These are phyloP conservation scores for Escallonia rubra DNA, from an alignment of 129 eudicot species.

Conservation along the genomic window DNA sequence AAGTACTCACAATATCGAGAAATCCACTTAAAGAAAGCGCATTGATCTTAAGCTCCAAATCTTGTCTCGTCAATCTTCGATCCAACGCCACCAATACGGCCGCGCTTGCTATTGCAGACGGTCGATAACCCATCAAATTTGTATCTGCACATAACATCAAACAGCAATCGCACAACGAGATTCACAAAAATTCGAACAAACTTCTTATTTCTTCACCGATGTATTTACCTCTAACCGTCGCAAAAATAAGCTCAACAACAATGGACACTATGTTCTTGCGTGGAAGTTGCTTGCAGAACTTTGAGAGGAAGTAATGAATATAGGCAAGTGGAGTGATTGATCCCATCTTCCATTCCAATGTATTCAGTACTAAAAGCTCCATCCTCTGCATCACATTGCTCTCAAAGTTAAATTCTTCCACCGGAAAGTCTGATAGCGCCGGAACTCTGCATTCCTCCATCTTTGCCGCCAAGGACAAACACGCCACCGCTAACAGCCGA, in stretches of 20 bases:
- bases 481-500: constrained; percentile 46
- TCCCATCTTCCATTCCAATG: constrained; percentile 61
- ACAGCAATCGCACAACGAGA: constrained; percentile 1
- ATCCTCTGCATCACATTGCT: constrained; percentile 37
- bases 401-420: constrained; percentile 28
- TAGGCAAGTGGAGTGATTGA: constrained; percentile 55
- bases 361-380: constrained; percentile 59
- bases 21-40: constrained; percentile 16
- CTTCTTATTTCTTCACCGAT: neutral
- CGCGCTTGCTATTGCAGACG: constrained; percentile 56
- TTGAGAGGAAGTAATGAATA: constrained; percentile 33
- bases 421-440: constrained; percentile 20
- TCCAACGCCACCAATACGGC: constrained; percentile 53
- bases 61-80: constrained; percentile 38
- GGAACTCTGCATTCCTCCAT: constrained; percentile 39
- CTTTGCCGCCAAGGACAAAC: constrained; percentile 71
- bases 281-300: constrained; percentile 12
- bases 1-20: constrained; percentile 42
- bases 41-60: constrained; percentile 40
- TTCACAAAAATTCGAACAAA: neutral
- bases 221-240: constrained; percentile 36
- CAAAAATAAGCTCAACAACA: constrained; percentile 29
- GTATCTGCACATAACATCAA: constrained; percentile 33
- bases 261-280: constrained; percentile 11
- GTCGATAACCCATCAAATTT: constrained; percentile 23